Evolutionary conservation across 306 rosid species (phyloP), one percentile per base, ranked within the genome.

Genomic region (Arachis stenosperma): DNA sequence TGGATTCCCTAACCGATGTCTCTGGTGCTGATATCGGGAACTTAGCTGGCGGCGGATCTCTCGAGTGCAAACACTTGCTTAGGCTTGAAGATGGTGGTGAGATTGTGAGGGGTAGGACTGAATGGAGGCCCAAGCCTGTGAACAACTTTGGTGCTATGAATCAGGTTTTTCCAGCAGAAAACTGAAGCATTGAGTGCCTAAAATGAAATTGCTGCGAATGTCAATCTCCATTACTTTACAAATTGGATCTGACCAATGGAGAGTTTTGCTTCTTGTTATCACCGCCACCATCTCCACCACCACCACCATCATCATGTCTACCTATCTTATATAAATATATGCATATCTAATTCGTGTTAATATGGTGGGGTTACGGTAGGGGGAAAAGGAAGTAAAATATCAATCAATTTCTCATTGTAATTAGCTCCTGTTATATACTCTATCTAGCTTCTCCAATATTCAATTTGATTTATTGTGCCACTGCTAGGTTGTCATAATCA

Each of bases 91-190:
- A 84, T 9, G 95, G 96, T 27, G 84, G 82, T 2, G 99, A 94
- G 87, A 88, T 94, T 80, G 92, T 94, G 67, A 92, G 95, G 82
- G 99, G 92, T 14, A 87, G 97, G 72, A 91, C 99, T 4, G 89
- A 74, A 64, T 94, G 99, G 99, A 88, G 89, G 78, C 89, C 96
- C 51, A 94, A 94, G 70, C 14, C 73, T 8, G 73, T 43, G 22
- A 77, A 81, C 79, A 82, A 84, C 77, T 73, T 78, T 0, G 87
- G 76, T 42, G 59, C 55, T 62, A 33, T 76, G 77, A 88, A 66
- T 59, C 74, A 76, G 69, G 57, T 84, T 83, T 22, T 84, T 83
- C 57, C 89, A 55, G 81, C 82, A 27, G 83, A 69, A 69, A 83
- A 40, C 84, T 12, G 83, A 51, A 75, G 61, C 42, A 12, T 68